Evolutionary conservation across 441 rosid genomes (phyloP), one percentile per base, ranked within the genome.

Genomic region (Brassica hybrid): DNA sequence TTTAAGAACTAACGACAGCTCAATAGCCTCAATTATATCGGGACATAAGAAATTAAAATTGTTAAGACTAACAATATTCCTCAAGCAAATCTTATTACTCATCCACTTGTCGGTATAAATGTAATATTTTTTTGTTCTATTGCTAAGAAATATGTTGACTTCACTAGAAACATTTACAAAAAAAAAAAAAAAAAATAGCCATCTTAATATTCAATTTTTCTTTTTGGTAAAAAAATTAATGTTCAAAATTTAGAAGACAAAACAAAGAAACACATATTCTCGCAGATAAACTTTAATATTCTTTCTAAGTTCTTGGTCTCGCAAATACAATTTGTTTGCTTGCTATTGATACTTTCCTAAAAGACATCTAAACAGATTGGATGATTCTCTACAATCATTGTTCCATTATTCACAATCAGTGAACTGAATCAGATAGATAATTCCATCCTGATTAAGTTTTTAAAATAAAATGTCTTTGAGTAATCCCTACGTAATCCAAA

Each of bases 41-140:
- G 18, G 77, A 78, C 81, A 16, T 54, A 7, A 78, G 16, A 23
- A 45, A 9, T 65, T 72, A 21, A 78, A 36, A 34, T 25, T 72
- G 48, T 73, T 32, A 19, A 21, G 12, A 58, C 7, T 72, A 60
- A 23, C 43, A 32, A 66, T 71, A 71, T 65, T 77, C 72, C 21
- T 65, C 62, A 4, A 16, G 10, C 3, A 4, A 72, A 60, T 12
- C 73, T 19, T 72, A 32, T 45, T 5, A 65, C 18, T 72, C 25
- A 72, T 72, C 77, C 72, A 77, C 76, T 71, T 71, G 80, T 62
- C 36, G 16, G 34, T 45, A 45, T 43, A 48, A 67, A 74, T 27
- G 62, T 67, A 17, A 30, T 58, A 61, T 13, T 1, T 67, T 69
- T 48, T 32, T 32, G 36, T 32, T 32, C 36, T 32, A 32, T 32